Conservation (phyloP, 257 asterid genomes). For the Lantana camara region DNA sequence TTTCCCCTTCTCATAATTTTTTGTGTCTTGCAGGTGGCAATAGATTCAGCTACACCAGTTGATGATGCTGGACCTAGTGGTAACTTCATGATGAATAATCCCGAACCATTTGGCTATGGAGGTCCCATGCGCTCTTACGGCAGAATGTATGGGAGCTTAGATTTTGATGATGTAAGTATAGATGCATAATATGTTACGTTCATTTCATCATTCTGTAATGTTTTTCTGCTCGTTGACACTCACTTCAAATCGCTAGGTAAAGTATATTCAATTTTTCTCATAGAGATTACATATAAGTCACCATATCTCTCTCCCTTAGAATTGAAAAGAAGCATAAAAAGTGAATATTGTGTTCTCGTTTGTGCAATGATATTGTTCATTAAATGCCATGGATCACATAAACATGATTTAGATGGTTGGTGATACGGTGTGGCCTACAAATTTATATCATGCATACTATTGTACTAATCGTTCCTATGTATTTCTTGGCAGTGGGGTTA, state of each 20-base stretch:
- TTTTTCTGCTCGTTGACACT: background rate
- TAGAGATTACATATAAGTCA: background rate
- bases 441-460: background rate
- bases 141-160: conserved; percentile 86
- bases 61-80: conserved; percentile 92
- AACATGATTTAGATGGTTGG: background rate
- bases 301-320: background rate
- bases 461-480: conserved; percentile 17
- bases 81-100: conserved; percentile 59
- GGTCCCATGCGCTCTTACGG: conserved; percentile 85
- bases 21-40: conserved; percentile 71
- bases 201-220: no score
- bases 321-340: background rate
- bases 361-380: background rate
- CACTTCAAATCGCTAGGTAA: background rate
- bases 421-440: background rate
- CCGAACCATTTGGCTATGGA: conserved; percentile 81
- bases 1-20: background rate
- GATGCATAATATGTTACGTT: conserved; percentile 8
- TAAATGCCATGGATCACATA: background rate
- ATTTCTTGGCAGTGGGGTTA: conserved; percentile 83
- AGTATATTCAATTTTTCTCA: background rate
- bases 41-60: conserved; percentile 97
- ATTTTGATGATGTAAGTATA: conserved; percentile 89
- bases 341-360: background rate